Evolutionary conservation across 805 yeast genomes (phyloP), one percentile per base, ranked within the genome.

Genomic region (Wilhelminamyces savonicus): DNA sequence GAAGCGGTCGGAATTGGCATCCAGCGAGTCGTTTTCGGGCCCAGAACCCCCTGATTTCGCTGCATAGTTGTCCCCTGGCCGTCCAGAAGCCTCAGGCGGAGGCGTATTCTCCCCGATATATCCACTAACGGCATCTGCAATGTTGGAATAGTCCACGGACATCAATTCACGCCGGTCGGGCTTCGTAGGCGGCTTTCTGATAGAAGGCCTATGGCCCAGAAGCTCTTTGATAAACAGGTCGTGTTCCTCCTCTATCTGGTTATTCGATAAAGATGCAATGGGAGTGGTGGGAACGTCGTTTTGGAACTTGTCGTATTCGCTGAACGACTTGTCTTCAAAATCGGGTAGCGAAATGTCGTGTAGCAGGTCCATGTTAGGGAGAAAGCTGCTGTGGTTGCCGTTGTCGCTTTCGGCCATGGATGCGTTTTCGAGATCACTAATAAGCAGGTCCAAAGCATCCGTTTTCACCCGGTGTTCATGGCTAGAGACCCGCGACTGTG

Each of bases 371-470:
- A 49, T 34, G 7, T 45, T 26, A 9, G 58, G 59, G 16, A 54
- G 35, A 16, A 30, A 19, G 10, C 15, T 16, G 7, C 22, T 23
- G 7, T 22, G 10, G 13, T 4, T 7, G 18, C 31, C 29, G n/a
- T 30, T 30, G 13, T 7, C 6, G 13, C 6, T n/a, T 11, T 23
- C 26, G 21, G 16, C 19, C 17, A 20, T 7, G 26, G 32, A 34
- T 9, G 51, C 52, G 32, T 45, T 48, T 28, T 50, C 48, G 16
- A 63, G 41, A 34, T 63, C 67, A 30, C 52, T 44, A 12, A 63
- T 62, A n/a, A 63, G 40, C 5, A 60, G 48, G 32, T 62, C 69
- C 18, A 63, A 40, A 4, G 59, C 57, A 22, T 49, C 58, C 3
- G 58, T 51, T 20, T 46, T 37, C 16, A 39, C 41, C 8, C 19